Conservation (phyloP, 495 filamentous ascomycete genomes). For the Chaetomidium leptoderma region DNA sequence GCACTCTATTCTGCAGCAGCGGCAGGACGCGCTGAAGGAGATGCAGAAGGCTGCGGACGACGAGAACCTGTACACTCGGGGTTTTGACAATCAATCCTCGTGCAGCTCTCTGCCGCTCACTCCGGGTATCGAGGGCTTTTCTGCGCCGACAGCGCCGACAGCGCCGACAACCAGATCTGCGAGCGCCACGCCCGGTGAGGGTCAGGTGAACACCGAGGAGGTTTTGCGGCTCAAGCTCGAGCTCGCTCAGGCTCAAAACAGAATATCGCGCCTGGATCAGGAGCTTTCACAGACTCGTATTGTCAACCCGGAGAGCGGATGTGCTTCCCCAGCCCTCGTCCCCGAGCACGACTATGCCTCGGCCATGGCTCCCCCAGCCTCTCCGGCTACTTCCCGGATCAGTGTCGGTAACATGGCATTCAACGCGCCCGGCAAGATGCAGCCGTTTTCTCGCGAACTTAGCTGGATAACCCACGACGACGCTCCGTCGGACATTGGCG, state of each 20-base stretch:
- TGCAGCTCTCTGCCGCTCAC: slow-evolving; percentile 54
- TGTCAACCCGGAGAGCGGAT: slow-evolving; percentile 42
- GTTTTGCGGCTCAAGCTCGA: slow-evolving; percentile 60
- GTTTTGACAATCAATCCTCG: slow-evolving; percentile 46
- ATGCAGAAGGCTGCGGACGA: slow-evolving; percentile 45
- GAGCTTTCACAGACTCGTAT: slow-evolving; percentile 76
- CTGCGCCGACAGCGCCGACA: slow-evolving; percentile 37
- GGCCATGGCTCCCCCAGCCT: slow-evolving; percentile 11
- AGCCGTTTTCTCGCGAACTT: slow-evolving; percentile 51
- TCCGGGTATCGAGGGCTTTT: slow-evolving; percentile 52
- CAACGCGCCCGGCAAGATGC: slow-evolving; percentile 46
- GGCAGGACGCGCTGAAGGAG: slow-evolving; percentile 49
- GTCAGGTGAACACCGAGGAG: slow-evolving; percentile 36
- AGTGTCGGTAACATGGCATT: slow-evolving; percentile 37
- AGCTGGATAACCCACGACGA: slow-evolving; percentile 65
- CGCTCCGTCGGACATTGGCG: slow-evolving; percentile 59
- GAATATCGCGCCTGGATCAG: slow-evolving; percentile 76
- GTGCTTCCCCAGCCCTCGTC: slow-evolving; percentile 21
- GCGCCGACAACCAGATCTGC: slow-evolving; percentile 43
- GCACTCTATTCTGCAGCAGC: slow-evolving; percentile 52
- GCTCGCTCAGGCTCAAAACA: slow-evolving; percentile 70
- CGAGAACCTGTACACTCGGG: slow-evolving; percentile 30
- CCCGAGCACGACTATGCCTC: slow-evolving; percentile 31
- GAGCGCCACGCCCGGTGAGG: slow-evolving; percentile 39
- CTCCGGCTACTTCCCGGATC: slow-evolving; percentile 25